Conservation (phyloP, 1,284 basidiomycete species). For the Puccinia horiana region DNA sequence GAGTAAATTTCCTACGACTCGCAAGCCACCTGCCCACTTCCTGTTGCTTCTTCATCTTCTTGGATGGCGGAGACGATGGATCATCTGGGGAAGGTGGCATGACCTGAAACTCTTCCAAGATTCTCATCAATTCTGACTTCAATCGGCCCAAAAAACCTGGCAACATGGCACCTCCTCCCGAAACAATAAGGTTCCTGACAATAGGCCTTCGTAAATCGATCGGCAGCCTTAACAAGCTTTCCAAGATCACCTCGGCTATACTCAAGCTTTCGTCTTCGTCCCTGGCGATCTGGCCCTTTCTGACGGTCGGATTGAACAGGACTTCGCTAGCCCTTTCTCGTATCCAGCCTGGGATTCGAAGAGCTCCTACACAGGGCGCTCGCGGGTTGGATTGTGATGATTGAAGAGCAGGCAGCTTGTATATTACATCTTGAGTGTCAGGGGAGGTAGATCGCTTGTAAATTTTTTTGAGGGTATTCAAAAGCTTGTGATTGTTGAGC, state of each 20-base stretch:
- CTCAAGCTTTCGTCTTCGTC: constrained; percentile 65
- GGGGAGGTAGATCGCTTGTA: constrained; percentile 46
- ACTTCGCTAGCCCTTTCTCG: constrained; percentile 86
- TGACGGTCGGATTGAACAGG: constrained; percentile 71
- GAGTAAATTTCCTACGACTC: neutral
- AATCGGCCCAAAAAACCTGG: constrained; percentile 87
- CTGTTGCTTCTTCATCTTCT: neutral
- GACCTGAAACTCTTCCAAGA: neutral
- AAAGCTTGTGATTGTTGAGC: constrained; percentile 40
- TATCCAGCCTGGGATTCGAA: constrained; percentile 91
- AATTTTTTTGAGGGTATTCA: constrained; percentile 13
- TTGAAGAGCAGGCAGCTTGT: constrained; percentile 45
- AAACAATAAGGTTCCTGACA: constrained; percentile 76
- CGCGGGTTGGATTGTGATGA: constrained; percentile 19
- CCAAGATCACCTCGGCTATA: neutral
- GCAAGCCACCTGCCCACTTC: neutral
- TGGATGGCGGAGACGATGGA: neutral
- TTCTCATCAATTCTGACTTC: constrained; percentile 66
- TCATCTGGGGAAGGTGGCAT: neutral
- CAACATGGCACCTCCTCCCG: constrained; percentile 85
- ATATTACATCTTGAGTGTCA: constrained; percentile 46
- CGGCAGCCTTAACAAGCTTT: constrained; percentile 66
- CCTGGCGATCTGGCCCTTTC: constrained; percentile 73
- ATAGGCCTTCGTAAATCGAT: constrained; percentile 81
- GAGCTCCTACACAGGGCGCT: constrained; percentile 63